Base-by-base conservation (phyloP, 2,329 filamentous ascomycete species). In the Onygenales sp. region DNA sequence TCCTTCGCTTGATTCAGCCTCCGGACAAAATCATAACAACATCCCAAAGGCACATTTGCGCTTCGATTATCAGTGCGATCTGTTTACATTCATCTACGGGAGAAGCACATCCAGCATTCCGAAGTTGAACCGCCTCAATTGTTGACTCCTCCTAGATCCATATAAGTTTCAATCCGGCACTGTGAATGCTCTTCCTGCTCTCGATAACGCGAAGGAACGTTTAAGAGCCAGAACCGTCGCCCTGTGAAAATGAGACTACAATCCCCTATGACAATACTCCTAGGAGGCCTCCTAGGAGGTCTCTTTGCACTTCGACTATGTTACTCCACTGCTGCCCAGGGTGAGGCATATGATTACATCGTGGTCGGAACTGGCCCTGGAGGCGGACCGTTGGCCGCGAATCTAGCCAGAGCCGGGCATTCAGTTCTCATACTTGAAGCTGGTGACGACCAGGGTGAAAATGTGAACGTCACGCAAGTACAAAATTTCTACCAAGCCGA, bases 401-500 rank as follows among this genome's bases (percentile, higher is more conserved):
- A 63, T 27, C 63, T 71, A 6, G 68, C 68, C 2, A 58, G 65
- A 13, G 63, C 61, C 31, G 68, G 68, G 4, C 63, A 69, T 52
- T 65, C 62, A 40, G 66, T 65, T 3, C 62, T 71, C 10, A 58
- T 71, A n/a, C 59, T 71, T n/a, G 68, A 71, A 51, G 67, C 68
- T 5, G 68, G 68, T 37, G 62, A 67, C 51, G 68, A 70, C 37
- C 62, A 69, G 51, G 65, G 65, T 4, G 47, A 60, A 3, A 67
- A 60, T 42, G 36, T 56, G 42, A 66, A 67, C 55, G 63, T 64
- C 34, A 61, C 58, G 6, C 58, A 69, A 10, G 65, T 66, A 3
- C 62, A 61, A 9, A 65, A 63, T 50, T 61, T 61, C 1, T 59
- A 61, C 27, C 56, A 51, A 11, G 57, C 65, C 2, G 64, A 65